Percentiles rank a stretch among this genome's conserved stretches.
phyloP scores from a whole-genome alignment of 75 land plant genomes.

The Picea sitchensis region DNA sequence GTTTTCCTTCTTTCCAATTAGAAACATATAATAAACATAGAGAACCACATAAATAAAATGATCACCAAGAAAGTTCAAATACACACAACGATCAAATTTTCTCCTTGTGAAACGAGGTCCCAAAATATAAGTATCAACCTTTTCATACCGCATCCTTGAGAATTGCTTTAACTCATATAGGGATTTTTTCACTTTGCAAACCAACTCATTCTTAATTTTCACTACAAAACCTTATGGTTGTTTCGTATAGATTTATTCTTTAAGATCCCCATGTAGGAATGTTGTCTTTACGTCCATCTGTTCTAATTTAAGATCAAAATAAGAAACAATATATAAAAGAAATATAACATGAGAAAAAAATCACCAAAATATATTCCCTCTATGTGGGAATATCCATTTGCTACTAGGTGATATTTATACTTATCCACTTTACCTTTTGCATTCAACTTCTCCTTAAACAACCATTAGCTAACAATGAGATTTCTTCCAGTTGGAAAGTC shows the following conservation, averaged over 20 bases:
- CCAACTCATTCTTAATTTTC: not conserved
- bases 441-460: conserved; percentile 13
- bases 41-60: not conserved
- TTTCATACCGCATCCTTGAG: not conserved
- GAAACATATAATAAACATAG: no score
- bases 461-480: not conserved
- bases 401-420: conserved; percentile 13
- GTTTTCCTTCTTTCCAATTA: no score
- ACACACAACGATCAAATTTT: not conserved
- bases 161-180: conserved; percentile 9
- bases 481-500: conserved; percentile 4
- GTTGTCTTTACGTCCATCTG: conserved; percentile 17
- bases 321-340: not conserved
- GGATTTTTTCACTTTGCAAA: conserved; percentile 4
- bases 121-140: not conserved
- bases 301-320: not conserved
- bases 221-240: not conserved
- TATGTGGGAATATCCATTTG: not conserved
- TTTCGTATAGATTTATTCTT: not conserved
- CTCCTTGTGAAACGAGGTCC: not conserved
- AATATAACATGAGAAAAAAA: not conserved
- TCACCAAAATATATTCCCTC: conserved; percentile 6
- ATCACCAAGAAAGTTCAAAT: not conserved
- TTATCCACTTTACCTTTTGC: conserved; percentile 11
- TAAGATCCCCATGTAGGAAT: conserved; percentile 11